Base-by-base conservation (phyloP, 148 eudicot species). In the Vaccinium corymbosum region DNA sequence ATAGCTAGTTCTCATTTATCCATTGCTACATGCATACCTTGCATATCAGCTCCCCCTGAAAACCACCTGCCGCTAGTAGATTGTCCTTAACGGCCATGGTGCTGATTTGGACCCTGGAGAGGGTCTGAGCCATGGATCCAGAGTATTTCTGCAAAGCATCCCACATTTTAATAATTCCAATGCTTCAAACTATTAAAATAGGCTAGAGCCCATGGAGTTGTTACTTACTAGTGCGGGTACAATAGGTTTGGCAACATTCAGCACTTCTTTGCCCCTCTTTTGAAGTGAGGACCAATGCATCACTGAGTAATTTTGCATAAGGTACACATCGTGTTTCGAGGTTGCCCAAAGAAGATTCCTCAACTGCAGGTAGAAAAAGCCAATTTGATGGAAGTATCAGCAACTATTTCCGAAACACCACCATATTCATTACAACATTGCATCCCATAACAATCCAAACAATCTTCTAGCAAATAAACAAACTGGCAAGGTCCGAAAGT, bases 241-340 rank as follows among this genome's bases (percentile, higher is more conserved):
- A 17, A 91, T 80, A 6, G 95, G 98, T 80, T 78, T 89, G 77
- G 96, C 96, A 83, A 91, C 92, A 86, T 94, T 91, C 10, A 94
- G 93, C 70, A 94, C 90, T 90, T 94, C 98, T 81, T 85, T 89
- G 82, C 90, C 88, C 81, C 85, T 92, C 89, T 83, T 88, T 15
- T 80, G 89, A 15, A 92, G 83, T 61, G 98, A 87, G 71, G 96
- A 94, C 98, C 96, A 94, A 85, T 94, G 98, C 96, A 93, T 91
- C 27, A 94, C 89, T 13, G 98, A 93, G 85, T 89, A 90, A 80
- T 93, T 92, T 80, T 94, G 94, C 90, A 91, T 87, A 61, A 94
- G 93, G 85, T 93, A 94, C 62, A 93, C 91, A 79, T 93, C 98
- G 79, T 94, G 96, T 84, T 94, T 94, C 59, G 96, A 93, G 81